Evolutionary conservation across 495 filamentous ascomycete species (phyloP), one percentile per base, ranked within the genome.

Genomic region (Xylaria grammica): DNA sequence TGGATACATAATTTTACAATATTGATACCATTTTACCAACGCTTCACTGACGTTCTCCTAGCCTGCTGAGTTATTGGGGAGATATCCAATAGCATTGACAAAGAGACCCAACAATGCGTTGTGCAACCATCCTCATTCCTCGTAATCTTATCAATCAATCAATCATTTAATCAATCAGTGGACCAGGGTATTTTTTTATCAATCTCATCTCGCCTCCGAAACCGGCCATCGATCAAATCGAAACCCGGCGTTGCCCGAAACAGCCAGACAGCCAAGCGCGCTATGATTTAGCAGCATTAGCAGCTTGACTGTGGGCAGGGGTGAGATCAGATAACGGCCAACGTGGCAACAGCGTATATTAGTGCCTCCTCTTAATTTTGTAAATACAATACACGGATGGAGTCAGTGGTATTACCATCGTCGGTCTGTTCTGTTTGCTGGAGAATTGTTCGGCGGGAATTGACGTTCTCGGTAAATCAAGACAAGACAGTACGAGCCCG

Each of bases 61-160:
- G n/a, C n/a, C n/a, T n/a, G n/a, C n/a, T n/a, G n/a, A n/a, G n/a
- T n/a, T n/a, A n/a, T n/a, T n/a, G n/a, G 5, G 40, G 40, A 3
- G 40, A 42, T 42, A 42, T 42, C 40, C 40, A 42, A 42, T 42
- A 6, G 17, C 3, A 42, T 42, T 42, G 3, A 42, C 17, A 17
- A 13, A 4, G 1, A 5, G 45, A 22, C 19, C 45, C 20, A 24
- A 9, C 15, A 5, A 24, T 48, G 30, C 32, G 45, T 22, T 51
- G 58, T 60, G 45, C 19, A 34, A 48, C 56, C 56, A 42, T 48
- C 3, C 27, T 7, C 4, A 42, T 34, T n/a, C 11, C 20, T 19
- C 36, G 22, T 56, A 63, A 63, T 63, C 61, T 63, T 48, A 63
- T 63, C 61, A 63, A 63, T 63, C 61, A 49, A 63, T 56, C 49